Evolutionary conservation across 495 filamentous ascomycete species (phyloP).

Genomic region (Penicillium waksmanii): DNA sequence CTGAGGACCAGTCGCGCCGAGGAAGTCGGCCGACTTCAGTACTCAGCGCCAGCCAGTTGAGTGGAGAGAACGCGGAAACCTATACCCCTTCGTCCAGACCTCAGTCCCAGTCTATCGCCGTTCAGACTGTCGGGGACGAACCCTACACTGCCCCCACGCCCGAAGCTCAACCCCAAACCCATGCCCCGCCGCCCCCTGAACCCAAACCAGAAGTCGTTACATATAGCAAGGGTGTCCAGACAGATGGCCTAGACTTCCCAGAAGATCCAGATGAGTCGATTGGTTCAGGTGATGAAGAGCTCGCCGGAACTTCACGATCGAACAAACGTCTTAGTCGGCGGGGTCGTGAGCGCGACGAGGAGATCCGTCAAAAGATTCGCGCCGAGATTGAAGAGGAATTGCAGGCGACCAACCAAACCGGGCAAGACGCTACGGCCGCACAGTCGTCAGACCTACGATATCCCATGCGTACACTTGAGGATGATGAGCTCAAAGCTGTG

Average conservation of each 20-base stretch:
- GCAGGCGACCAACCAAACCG: constrained; percentile 63
- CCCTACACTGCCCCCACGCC: constrained; percentile 68
- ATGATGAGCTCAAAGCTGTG: constrained; percentile 88
- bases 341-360: constrained; percentile 80
- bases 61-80: constrained; percentile 66
- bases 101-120: constrained; percentile 55
- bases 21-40: constrained; percentile 86
- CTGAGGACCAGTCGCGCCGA: constrained; percentile 64
- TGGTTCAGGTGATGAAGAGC: constrained; percentile 69
- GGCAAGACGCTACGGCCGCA: constrained; percentile 53
- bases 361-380: constrained; percentile 80
- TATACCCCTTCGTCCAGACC: constrained; percentile 41
- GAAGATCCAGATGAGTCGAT: constrained; percentile 59
- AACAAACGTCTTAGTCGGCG: constrained; percentile 74
- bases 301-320: constrained; percentile 47
- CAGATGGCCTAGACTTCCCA: constrained; percentile 49
- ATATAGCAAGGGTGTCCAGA: constrained; percentile 96
- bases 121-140: constrained; percentile 70
- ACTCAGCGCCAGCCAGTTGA: constrained; percentile 73
- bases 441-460: constrained; percentile 60
- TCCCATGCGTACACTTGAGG: constrained; percentile 77
- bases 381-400: constrained; percentile 93
- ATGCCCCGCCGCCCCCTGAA: constrained; percentile 64
- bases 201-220: constrained; percentile 79
- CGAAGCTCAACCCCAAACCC: constrained; percentile 63